Evolutionary conservation across 106 monocot genomes (phyloP).

Genomic region (Dendrobium officinale): DNA sequence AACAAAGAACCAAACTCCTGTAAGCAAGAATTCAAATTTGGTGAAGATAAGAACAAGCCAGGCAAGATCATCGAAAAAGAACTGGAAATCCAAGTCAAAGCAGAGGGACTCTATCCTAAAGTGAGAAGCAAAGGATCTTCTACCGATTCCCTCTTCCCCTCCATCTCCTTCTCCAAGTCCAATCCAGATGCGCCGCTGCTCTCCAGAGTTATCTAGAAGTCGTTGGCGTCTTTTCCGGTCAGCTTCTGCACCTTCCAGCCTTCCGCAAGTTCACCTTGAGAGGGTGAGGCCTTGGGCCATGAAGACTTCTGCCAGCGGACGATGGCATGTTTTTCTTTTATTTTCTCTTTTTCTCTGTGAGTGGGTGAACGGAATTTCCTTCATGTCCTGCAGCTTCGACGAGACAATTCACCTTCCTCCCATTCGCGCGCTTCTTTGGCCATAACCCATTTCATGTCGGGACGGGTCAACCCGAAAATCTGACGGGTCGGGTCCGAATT

Average conservation of each 20-base stretch:
- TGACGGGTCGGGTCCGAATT: too few relatives aligned
- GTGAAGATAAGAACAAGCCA: not conserved
- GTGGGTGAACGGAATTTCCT: not conserved
- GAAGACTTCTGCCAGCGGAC: not conserved
- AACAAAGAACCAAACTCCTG: conserved; percentile 5
- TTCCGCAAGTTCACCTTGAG: not conserved
- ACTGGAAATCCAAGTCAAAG: not conserved
- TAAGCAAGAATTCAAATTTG: not conserved
- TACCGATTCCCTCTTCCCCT: not conserved
- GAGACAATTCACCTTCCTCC: too few relatives aligned
- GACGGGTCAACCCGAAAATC: too few relatives aligned
- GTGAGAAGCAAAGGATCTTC: conserved; percentile 7
- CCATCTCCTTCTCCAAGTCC: not conserved
- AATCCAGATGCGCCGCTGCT: not conserved
- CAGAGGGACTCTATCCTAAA: conserved; percentile 1
- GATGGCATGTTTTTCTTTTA: conserved; percentile 5
- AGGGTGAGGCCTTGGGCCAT: conserved; percentile 10
- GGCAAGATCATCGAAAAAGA: not conserved
- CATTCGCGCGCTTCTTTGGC: too few relatives aligned
- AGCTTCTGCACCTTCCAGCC: conserved; percentile 8
- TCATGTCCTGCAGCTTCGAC: too few relatives aligned
- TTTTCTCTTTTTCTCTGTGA: not conserved
- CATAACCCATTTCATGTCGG: too few relatives aligned
- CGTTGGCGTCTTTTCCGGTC: conserved; percentile 5
- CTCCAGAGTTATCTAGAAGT: not conserved